These are phyloP conservation scores for Xenoacremonium recifei DNA, from an alignment of 2,329 filamentous ascomycete species.

Conservation along the genomic window DNA sequence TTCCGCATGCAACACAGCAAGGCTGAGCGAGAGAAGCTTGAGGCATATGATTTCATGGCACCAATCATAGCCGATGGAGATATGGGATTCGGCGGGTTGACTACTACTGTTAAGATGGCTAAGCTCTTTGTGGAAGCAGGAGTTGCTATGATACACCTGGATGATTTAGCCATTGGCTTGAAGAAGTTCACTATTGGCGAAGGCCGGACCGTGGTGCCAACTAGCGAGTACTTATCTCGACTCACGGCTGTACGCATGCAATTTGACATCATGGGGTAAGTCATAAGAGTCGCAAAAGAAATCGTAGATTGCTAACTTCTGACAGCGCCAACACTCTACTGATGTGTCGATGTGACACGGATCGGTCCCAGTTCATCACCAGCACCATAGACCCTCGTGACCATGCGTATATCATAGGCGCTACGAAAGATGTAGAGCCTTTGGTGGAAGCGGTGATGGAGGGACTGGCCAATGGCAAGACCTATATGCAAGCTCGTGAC, in stretches of 20 bases:
- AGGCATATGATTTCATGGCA: conserved; percentile 7
- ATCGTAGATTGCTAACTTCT: background rate
- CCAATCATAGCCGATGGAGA: conserved; percentile 40
- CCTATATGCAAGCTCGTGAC: conserved; percentile 24
- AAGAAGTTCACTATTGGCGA: conserved; percentile 43
- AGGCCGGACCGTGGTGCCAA: conserved; percentile 38
- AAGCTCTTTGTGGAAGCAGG: conserved; percentile 38
- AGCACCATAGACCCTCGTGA: conserved; percentile 34
- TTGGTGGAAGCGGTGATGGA: background rate
- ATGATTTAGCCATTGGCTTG: conserved; percentile 41
- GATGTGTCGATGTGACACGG: conserved; percentile 36
- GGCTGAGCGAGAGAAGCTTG: conserved; percentile 2
- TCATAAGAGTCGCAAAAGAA: background rate
- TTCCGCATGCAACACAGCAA: conserved; percentile 31
- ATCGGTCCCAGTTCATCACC: conserved; percentile 38
- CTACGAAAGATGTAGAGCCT: conserved; percentile 27
- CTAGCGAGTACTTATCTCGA: conserved; percentile 35
- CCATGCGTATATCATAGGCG: conserved; percentile 37
- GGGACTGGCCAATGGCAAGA: conserved; percentile 21
- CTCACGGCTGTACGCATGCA: conserved; percentile 36
- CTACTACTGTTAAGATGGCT: conserved; percentile 38
- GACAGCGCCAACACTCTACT: conserved; percentile 34
- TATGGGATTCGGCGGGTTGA: conserved; percentile 41
- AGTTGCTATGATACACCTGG: conserved; percentile 41
- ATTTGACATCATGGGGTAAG: conserved; percentile 37